These are phyloP conservation scores for Fomitiporia mediterranea DNA, from an alignment of 1,284 basidiomycete genomes.

Conservation along the genomic window DNA sequence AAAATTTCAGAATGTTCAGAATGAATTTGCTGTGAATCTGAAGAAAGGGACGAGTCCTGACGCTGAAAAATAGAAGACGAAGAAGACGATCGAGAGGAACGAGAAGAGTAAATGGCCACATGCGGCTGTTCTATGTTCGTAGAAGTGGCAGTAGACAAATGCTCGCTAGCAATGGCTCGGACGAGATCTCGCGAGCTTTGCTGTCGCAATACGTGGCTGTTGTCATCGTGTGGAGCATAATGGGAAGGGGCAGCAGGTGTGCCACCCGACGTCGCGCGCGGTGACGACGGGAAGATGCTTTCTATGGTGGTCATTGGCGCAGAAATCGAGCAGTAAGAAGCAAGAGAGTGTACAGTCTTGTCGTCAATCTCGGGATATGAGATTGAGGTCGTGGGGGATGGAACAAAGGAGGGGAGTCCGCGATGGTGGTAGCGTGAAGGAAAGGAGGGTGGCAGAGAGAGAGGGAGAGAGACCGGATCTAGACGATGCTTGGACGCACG, in stretches of 20 bases:
- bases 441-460: slow-evolving; percentile 1
- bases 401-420: background rate
- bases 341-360: slow-evolving; percentile 18
- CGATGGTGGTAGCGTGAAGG: slow-evolving; percentile 6
- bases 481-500: background rate
- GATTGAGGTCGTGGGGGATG: background rate
- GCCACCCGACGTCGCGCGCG: slow-evolving; percentile 15
- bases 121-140: slow-evolving; percentile 9
- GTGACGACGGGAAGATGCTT: slow-evolving; percentile 5
- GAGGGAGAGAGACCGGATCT: background rate
- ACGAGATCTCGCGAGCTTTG: background rate
- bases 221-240: slow-evolving; percentile 3
- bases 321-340: slow-evolving; percentile 9
- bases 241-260: slow-evolving; percentile 8
- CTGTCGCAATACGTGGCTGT: background rate
- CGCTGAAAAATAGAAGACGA: background rate
- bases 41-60: background rate
- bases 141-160: slow-evolving; percentile 3
- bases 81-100: slow-evolving; percentile 5
- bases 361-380: background rate
- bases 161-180: background rate
- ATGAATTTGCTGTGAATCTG: background rate
- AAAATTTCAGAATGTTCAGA: slow-evolving; percentile 9
- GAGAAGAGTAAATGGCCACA: background rate
- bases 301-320: slow-evolving; percentile 14